phyloP scores from a whole-genome alignment of 768 basidiomycete genomes.

The Russula emetica region DNA sequence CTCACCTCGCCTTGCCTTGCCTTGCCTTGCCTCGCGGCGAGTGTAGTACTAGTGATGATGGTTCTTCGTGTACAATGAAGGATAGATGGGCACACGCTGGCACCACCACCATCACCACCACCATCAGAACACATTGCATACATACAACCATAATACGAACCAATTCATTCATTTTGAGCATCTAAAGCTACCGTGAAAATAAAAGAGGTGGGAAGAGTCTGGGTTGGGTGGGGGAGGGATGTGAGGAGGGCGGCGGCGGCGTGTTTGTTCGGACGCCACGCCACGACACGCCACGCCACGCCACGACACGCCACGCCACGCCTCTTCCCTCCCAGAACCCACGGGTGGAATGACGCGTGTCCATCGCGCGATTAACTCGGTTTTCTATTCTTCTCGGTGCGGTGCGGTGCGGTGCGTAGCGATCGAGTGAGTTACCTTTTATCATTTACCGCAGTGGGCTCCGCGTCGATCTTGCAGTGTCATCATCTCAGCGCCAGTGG shows the following conservation, averaged over 20 bases:
- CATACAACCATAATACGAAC: not conserved
- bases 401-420: not conserved
- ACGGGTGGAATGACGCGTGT: not conserved
- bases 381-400: not conserved
- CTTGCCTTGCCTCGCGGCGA: too few species aligned
- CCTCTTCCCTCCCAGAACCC: not conserved
- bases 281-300: not conserved
- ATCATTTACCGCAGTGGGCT: not conserved
- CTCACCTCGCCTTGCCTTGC: too few species aligned
- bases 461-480: not conserved
- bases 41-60: too few species aligned
- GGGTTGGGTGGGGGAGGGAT: too few species aligned
- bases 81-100: too few species aligned
- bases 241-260: not conserved
- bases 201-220: not conserved
- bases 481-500: not conserved
- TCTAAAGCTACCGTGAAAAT: not conserved
- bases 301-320: not conserved
- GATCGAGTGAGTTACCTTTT: not conserved
- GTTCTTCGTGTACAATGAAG: too few species aligned
- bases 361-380: not conserved
- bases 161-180: not conserved
- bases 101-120: not conserved
- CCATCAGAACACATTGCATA: not conserved
- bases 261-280: not conserved